A percentile compares a stretch with the other conserved stretches of the same genome.
phyloP scores from a whole-genome alignment of 2,329 filamentous ascomycete species.

The Drechslera avenae region DNA sequence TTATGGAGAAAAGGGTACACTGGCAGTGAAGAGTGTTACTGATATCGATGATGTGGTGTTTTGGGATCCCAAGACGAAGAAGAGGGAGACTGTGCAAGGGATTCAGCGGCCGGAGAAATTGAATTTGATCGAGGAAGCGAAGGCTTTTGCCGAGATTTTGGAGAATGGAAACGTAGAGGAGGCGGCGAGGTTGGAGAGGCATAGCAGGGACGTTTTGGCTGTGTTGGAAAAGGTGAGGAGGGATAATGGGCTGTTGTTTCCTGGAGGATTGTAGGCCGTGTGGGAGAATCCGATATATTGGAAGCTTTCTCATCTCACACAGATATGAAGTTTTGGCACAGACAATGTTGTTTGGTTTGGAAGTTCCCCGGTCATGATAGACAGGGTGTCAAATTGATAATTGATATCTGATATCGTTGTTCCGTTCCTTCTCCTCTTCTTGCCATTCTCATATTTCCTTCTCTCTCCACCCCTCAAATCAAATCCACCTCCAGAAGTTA shows the following conservation, averaged over 20 bases:
- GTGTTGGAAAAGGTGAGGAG: conserved; percentile 53
- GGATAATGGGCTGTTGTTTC: conserved; percentile 53
- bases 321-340: too few species aligned
- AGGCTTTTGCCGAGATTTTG: conserved; percentile 54
- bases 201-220: conserved; percentile 50
- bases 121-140: conserved; percentile 56
- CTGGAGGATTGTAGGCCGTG: conserved; percentile 27
- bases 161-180: conserved; percentile 47
- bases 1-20: conserved; percentile 55
- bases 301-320: too few species aligned
- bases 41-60: conserved; percentile 52
- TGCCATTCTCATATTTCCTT: too few species aligned
- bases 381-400: too few species aligned
- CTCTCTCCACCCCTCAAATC: too few species aligned
- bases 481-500: too few species aligned
- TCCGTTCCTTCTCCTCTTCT: too few species aligned
- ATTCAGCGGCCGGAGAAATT: conserved; percentile 45
- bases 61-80: conserved; percentile 52
- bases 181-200: conserved; percentile 47
- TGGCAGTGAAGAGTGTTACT: conserved; percentile 52
- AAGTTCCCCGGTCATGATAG: too few species aligned
- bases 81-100: conserved; percentile 48
- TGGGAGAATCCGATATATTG: too few species aligned
- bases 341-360: too few species aligned
- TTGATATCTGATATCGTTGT: too few species aligned